A percentile compares a stretch with the other conserved stretches of the same genome.
Evolutionary conservation across 768 basidiomycete species (phyloP).

Genomic region (Termitomyces sp.): DNA sequence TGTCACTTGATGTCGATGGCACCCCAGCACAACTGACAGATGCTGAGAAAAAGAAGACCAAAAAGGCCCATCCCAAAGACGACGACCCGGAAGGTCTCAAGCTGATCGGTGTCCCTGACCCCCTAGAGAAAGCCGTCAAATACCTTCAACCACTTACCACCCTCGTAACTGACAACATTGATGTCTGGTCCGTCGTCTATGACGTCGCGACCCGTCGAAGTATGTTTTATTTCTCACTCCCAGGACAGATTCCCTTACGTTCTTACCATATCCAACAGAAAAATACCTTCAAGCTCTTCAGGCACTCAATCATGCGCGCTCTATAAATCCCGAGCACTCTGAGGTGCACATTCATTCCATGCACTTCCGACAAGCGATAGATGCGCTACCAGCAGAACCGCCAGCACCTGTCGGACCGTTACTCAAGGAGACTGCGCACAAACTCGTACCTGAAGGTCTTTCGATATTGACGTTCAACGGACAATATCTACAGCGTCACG

Average conservation of each 20-base stretch:
- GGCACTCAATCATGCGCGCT: conserved; percentile 54
- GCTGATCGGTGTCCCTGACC: conserved; percentile 53
- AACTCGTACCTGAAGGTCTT: conserved; percentile 51
- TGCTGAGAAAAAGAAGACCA: conserved; percentile 77
- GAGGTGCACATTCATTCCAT: conserved; percentile 68
- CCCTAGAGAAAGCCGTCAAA: conserved; percentile 72
- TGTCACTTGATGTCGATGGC: not conserved
- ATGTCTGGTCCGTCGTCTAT: conserved; percentile 70
- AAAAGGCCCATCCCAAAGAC: conserved; percentile 61
- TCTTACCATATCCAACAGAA: conserved; percentile 35
- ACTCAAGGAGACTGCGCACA: conserved; percentile 39
- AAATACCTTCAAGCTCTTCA: conserved; percentile 75
- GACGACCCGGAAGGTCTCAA: conserved; percentile 83
- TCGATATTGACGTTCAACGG: conserved; percentile 66
- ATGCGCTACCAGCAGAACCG: conserved; percentile 31
- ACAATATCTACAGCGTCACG: conserved; percentile 65
- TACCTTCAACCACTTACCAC: conserved; percentile 57
- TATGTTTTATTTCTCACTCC: conserved; percentile 30
- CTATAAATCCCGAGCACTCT: conserved; percentile 50
- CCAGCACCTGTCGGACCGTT: conserved; percentile 43
- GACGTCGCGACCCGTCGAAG: conserved; percentile 82
- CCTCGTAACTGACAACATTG: conserved; percentile 45
- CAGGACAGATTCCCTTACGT: not conserved
- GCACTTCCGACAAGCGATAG: conserved; percentile 46
- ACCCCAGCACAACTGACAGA: conserved; percentile 41